Percentiles rank a stretch among this genome's conserved stretches.
These are phyloP conservation scores for Lepidium africanum DNA, from an alignment of 345 rosid genomes.

Conservation along the genomic window DNA sequence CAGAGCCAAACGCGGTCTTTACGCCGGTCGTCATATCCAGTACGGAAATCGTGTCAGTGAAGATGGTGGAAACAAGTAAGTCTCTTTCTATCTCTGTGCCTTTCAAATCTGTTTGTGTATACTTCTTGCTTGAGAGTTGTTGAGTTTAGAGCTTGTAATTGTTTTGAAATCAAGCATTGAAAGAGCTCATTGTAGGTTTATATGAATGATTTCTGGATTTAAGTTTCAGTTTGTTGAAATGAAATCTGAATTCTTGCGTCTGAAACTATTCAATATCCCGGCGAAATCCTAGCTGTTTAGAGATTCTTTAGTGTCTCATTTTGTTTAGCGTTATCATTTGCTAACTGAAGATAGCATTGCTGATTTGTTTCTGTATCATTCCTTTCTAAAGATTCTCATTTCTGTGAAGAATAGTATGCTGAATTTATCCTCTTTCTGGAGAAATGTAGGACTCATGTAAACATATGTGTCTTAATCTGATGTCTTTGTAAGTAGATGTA, in stretches of 20 bases:
- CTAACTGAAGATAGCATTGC: neutral
- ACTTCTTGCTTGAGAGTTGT: neutral
- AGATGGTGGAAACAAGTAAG: constrained; percentile 91
- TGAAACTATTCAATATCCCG: neutral
- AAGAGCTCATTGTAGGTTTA: neutral
- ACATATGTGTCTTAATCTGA: neutral
- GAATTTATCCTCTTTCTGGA: neutral
- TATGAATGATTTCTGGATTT: neutral
- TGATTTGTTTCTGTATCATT: neutral
- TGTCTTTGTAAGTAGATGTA: neutral
- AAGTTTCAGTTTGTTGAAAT: neutral
- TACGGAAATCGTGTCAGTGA: constrained; percentile 87
- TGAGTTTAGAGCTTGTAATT: neutral
- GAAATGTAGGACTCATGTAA: neutral
- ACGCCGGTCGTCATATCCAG: constrained; percentile 86
- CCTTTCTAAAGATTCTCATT: neutral
- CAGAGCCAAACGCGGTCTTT: constrained; percentile 82
- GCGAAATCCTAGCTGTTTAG: neutral
- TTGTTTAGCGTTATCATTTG: neutral
- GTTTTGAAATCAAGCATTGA: neutral
- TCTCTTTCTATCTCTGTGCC: neutral
- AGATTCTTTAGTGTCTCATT: neutral
- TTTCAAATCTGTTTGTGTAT: neutral
- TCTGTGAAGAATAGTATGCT: neutral
- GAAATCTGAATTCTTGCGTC: neutral